phyloP scores from a whole-genome alignment of 768 basidiomycete genomes.

The Tulasnella sp. region DNA sequence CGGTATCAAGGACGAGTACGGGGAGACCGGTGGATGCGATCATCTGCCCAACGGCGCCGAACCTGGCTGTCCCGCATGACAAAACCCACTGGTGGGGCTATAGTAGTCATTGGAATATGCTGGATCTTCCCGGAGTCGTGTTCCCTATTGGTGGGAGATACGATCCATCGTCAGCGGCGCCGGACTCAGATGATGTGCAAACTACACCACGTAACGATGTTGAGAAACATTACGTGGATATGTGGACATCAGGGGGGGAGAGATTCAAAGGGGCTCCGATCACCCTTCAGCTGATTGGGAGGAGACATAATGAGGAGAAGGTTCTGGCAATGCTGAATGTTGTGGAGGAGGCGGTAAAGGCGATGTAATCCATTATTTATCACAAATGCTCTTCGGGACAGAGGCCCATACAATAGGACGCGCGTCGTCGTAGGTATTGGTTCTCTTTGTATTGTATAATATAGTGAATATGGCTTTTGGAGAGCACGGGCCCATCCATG shows the following conservation, averaged over 20 bases:
- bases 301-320: conserved; percentile 41
- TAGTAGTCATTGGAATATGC: conserved; percentile 43
- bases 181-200: conserved; percentile 7
- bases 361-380: no score
- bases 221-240: conserved; percentile 30
- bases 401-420: neutral
- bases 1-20: conserved; percentile 29
- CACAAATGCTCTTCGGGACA: no score
- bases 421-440: neutral
- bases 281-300: conserved; percentile 40
- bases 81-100: conserved; percentile 42
- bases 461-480: no score
- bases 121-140: conserved; percentile 39
- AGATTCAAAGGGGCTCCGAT: conserved; percentile 38
- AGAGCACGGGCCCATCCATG: no score
- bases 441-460: neutral
- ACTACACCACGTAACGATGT: conserved; percentile 28
- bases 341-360: conserved; percentile 29
- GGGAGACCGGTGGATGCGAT: conserved; percentile 40
- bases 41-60: conserved; percentile 38
- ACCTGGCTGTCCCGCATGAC: conserved; percentile 40
- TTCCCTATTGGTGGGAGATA: conserved; percentile 34
- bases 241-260: conserved; percentile 32
- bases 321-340: conserved; percentile 36
- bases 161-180: conserved; percentile 18